Evolutionary conservation across 2,329 filamentous ascomycete genomes (phyloP).

Genomic region (Alternaria sp.): DNA sequence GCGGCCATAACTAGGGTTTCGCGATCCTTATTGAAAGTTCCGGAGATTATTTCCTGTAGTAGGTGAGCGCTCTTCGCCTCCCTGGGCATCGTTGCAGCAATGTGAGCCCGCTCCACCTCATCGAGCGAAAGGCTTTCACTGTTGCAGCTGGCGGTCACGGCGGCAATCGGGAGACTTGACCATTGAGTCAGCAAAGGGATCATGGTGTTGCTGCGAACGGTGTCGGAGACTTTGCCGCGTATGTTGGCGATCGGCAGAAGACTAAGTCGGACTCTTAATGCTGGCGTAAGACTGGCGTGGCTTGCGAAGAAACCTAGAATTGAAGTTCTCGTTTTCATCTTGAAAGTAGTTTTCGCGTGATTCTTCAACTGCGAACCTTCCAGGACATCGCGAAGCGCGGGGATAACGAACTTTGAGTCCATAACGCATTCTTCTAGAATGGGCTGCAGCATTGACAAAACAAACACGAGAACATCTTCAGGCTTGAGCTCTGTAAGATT

Average conservation of each 20-base stretch:
- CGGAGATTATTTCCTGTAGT: slow-evolving; percentile 61
- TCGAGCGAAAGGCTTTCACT: slow-evolving; percentile 58
- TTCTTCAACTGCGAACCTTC: slow-evolving; percentile 60
- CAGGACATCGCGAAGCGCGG: slow-evolving; percentile 68
- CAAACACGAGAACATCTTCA: slow-evolving; percentile 56
- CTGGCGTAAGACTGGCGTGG: slow-evolving; percentile 74
- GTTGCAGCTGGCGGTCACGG: slow-evolving; percentile 61
- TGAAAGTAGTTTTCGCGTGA: slow-evolving; percentile 53
- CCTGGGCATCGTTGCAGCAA: slow-evolving; percentile 63
- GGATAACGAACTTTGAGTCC: slow-evolving; percentile 74
- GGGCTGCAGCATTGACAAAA: slow-evolving; percentile 75
- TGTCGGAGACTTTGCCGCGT: slow-evolving; percentile 75
- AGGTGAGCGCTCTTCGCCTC: slow-evolving; percentile 66
- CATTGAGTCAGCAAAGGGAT: slow-evolving; percentile 77
- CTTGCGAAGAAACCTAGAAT: slow-evolving; percentile 76
- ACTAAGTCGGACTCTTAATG: slow-evolving; percentile 72
- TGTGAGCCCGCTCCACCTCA: slow-evolving; percentile 62
- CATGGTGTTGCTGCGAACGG: slow-evolving; percentile 76
- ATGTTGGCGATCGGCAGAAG: slow-evolving; percentile 77
- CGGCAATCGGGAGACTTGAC: slow-evolving; percentile 63
- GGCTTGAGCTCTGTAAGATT: slow-evolving; percentile 70
- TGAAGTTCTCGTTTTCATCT: slow-evolving; percentile 69
- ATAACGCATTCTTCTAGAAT: slow-evolving; percentile 85
- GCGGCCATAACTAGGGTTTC: slow-evolving; percentile 68
- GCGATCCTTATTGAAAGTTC: slow-evolving; percentile 56